Evolutionary conservation across 108 stramenopile species (phyloP).

Genomic region (Skeletonema menzelii): DNA sequence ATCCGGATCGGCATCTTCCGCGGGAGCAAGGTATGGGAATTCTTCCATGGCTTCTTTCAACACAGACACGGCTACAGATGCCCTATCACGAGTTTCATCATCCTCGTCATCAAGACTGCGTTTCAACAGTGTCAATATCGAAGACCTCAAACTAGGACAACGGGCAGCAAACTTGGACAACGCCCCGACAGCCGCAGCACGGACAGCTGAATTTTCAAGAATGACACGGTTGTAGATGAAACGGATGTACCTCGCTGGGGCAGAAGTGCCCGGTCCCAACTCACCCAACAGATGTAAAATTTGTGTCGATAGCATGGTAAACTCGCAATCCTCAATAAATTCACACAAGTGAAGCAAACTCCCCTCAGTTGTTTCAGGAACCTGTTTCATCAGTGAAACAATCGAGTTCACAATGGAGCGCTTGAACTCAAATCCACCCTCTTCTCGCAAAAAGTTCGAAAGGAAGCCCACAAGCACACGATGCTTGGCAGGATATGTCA

Average conservation of each 20-base stretch:
- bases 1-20: conserved; percentile 39
- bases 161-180: conserved; percentile 83
- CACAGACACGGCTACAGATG: conserved; percentile 63
- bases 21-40: conserved; percentile 34
- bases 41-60: conserved; percentile 50
- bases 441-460: conserved; percentile 84
- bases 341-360: conserved; percentile 87
- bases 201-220: conserved; percentile 80
- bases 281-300: conserved; percentile 83
- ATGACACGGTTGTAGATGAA: conserved; percentile 94
- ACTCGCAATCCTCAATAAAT: conserved; percentile 95
- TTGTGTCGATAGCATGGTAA: conserved; percentile 71
- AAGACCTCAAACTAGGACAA: conserved; percentile 72
- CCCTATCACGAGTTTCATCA: conserved; percentile 91
- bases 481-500: conserved; percentile 85
- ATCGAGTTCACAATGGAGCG: conserved; percentile 84
- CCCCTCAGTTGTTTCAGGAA: conserved; percentile 81
- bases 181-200: conserved; percentile 86
- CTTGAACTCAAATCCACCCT: conserved; percentile 90
- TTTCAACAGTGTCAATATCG: conserved; percentile 75
- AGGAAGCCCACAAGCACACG: conserved; percentile 83
- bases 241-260: conserved; percentile 84
- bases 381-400: conserved; percentile 70
- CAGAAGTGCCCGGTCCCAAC: conserved; percentile 65
- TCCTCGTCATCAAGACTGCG: conserved; percentile 82